A percentile compares a stretch with the other conserved stretches of the same genome.
Evolutionary conservation across 768 basidiomycete genomes (phyloP).

Genomic region (Pulveroboletus sp.): DNA sequence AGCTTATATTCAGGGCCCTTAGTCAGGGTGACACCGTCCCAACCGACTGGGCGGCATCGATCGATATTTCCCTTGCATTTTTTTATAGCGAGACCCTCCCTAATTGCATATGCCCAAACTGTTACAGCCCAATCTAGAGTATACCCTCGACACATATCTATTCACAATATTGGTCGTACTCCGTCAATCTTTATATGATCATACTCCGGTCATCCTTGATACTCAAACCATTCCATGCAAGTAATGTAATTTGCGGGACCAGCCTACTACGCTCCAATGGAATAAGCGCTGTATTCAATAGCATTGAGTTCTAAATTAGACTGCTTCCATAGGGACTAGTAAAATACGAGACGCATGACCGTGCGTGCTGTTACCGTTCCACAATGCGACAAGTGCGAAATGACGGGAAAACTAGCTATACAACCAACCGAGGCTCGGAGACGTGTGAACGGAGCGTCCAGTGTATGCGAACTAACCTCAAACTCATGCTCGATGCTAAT

Average conservation of each 20-base stretch:
- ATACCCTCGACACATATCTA: not conserved
- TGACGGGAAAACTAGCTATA: conserved; percentile 13
- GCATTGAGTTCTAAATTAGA: conserved; percentile 10
- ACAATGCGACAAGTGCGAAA: conserved; percentile 3
- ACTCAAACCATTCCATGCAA: not conserved
- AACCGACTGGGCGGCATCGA: conserved; percentile 38
- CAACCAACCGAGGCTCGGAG: conserved; percentile 7
- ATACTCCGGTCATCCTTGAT: conserved; percentile 1
- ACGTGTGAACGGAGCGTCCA: conserved; percentile 8
- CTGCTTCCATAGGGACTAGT: not conserved
- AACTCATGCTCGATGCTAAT: not conserved
- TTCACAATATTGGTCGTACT: not conserved
- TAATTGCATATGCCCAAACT: conserved; percentile 39
- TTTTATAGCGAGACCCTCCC: conserved; percentile 21
- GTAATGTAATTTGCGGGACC: not conserved
- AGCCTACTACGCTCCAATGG: not conserved
- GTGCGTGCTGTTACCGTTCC: not conserved
- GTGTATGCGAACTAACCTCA: conserved; percentile 1
- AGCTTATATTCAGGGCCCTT: conserved; percentile 41
- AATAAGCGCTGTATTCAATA: not conserved
- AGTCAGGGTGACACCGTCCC: conserved; percentile 24
- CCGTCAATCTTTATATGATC: not conserved
- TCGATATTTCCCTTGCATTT: conserved; percentile 23
- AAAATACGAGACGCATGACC: conserved; percentile 5
- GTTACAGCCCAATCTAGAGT: conserved; percentile 39